phyloP scores from a whole-genome alignment of 495 filamentous ascomycete genomes.

The Amphirosellinia nigrospora region DNA sequence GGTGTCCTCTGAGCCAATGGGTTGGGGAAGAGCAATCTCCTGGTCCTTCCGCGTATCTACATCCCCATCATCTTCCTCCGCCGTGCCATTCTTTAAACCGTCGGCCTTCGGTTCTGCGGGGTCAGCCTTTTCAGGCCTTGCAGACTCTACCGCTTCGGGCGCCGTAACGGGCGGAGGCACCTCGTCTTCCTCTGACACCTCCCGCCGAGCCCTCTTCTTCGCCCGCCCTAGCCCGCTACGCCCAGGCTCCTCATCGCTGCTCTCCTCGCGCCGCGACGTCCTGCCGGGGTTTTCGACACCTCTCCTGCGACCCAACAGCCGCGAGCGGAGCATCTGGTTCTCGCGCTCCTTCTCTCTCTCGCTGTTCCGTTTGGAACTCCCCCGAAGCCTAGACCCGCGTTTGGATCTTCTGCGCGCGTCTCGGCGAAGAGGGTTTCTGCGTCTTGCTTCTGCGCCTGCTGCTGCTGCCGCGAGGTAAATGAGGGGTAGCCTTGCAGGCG shows the following conservation, averaged over 20 bases:
- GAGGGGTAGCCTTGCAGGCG: constrained; percentile 4
- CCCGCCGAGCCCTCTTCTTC: constrained; percentile 37
- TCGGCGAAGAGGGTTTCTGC: constrained; percentile 40
- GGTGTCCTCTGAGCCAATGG: constrained; percentile 19
- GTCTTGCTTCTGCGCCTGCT: constrained; percentile 16
- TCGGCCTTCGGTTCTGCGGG: constrained; percentile 18
- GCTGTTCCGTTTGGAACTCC: constrained; percentile 13
- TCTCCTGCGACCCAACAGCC: constrained; percentile 39
- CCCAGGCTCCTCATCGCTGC: constrained; percentile 68
- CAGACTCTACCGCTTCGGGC: not conserved
- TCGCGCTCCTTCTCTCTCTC: constrained; percentile 26
- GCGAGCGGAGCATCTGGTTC: constrained; percentile 36
- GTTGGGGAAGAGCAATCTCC: not conserved
- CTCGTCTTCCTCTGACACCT: constrained; percentile 24
- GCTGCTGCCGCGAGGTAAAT: not conserved
- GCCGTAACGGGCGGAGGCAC: not conserved
- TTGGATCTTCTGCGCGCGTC: constrained; percentile 38
- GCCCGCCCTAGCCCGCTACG: constrained; percentile 59
- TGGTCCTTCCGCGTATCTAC: constrained; percentile 15
- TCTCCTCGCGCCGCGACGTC: constrained; percentile 42
- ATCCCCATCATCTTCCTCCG: constrained; percentile 26
- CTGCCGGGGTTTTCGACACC: constrained; percentile 16
- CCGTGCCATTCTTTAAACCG: constrained; percentile 5
- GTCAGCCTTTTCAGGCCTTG: constrained; percentile 16
- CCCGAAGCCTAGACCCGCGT: constrained; percentile 44